Evolutionary conservation across 768 basidiomycete species (phyloP).

Genomic region (Cyathus striatus): DNA sequence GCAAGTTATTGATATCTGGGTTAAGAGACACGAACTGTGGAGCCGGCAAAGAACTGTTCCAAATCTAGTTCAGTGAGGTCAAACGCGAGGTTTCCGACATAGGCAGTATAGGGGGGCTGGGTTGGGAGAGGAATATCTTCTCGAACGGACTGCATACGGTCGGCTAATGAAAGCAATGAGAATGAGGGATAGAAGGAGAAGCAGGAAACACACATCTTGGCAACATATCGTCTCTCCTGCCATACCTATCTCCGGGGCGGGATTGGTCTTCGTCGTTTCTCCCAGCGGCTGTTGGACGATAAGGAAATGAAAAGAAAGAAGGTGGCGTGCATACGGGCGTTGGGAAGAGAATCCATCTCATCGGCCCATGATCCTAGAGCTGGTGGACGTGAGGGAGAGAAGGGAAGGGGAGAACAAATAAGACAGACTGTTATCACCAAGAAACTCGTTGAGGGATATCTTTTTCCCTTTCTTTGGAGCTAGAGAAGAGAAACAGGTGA

Average conservation of each 20-base stretch:
- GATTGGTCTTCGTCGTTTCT: slow-evolving; percentile 62
- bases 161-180: slow-evolving; percentile 44
- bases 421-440: slow-evolving; percentile 76
- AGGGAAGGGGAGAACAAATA: slow-evolving; percentile 10
- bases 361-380: slow-evolving; percentile 97
- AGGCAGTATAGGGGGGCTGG: slow-evolving; percentile 93
- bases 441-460: slow-evolving; percentile 89
- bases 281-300: slow-evolving; percentile 53
- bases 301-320: slow-evolving; percentile 5
- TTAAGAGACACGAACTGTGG: slow-evolving; percentile 56
- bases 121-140: slow-evolving; percentile 97
- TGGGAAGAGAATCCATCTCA: slow-evolving; percentile 92
- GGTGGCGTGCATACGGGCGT: slow-evolving; percentile 59
- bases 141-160: slow-evolving; percentile 48
- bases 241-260: slow-evolving; percentile 49
- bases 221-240: slow-evolving; percentile 56
- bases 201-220: slow-evolving; percentile 46
- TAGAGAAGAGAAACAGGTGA: slow-evolving; percentile 17
- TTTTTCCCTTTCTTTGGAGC: slow-evolving; percentile 93
- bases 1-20: no score
- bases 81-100: slow-evolving; percentile 92
- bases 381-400: slow-evolving; percentile 22
- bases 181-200: slow-evolving; percentile 6
- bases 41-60: slow-evolving; percentile 69
- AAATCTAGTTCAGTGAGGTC: slow-evolving; percentile 85